phyloP scores from a whole-genome alignment of 345 rosid species.

The Bruguiera gymnorhiza region DNA sequence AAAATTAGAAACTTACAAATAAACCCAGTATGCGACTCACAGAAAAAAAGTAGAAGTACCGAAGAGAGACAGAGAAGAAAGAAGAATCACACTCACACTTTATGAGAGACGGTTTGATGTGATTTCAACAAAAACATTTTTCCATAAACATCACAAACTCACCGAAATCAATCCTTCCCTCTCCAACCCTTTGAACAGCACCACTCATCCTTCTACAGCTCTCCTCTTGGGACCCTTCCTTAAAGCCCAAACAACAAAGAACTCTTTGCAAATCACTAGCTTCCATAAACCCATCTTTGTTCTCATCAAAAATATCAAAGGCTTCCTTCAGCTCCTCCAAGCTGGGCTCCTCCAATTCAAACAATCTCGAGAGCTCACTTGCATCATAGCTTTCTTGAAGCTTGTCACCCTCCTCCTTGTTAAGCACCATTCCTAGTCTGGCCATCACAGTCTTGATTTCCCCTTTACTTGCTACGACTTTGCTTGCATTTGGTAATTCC shows the following conservation, averaged over 20 bases:
- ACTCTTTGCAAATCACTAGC: slow-evolving; percentile 8
- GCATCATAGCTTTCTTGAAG: not conserved
- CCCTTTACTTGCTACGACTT: not conserved
- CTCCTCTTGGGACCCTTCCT: slow-evolving; percentile 6
- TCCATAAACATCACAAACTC: slow-evolving; percentile 13
- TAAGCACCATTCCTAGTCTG: slow-evolving; percentile 14
- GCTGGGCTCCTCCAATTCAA: slow-evolving; percentile 31
- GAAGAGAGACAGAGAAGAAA: not conserved
- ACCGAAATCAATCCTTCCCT: slow-evolving; percentile 6
- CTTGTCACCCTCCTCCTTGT: not conserved
- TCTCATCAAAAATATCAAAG: slow-evolving; percentile 33
- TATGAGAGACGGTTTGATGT: no score
- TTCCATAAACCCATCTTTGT: slow-evolving; percentile 38
- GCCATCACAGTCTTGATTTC: slow-evolving; percentile 24
- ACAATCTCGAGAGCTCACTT: slow-evolving; percentile 12
- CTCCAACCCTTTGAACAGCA: not conserved
- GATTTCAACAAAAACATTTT: not conserved
- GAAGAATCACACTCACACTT: no score
- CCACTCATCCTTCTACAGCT: slow-evolving; percentile 10
- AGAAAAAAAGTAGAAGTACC: no score
- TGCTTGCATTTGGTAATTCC: not conserved
- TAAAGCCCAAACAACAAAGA: slow-evolving; percentile 8
- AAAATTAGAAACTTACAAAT: no score
- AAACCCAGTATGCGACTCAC: no score
- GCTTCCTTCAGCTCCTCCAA: slow-evolving; percentile 32